phyloP scores from a whole-genome alignment of 2,329 filamentous ascomycete genomes.

The Coniochaeta sp. region DNA sequence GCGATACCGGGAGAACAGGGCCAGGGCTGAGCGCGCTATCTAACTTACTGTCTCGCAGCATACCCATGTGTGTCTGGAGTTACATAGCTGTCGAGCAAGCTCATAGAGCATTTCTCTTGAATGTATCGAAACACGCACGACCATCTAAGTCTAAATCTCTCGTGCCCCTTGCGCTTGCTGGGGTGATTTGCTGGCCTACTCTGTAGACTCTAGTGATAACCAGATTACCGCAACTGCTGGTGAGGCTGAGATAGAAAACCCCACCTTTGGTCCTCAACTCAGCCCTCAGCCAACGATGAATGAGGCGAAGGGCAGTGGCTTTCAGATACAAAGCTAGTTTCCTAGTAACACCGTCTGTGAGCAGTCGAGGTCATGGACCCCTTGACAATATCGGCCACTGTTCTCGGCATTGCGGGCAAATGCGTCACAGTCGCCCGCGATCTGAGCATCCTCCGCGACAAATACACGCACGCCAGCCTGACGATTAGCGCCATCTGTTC shows the following conservation, averaged over 20 bases:
- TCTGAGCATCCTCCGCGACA: not conserved
- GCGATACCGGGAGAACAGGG: slow-evolving; percentile 57
- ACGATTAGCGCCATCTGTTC: not conserved
- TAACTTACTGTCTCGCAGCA: not conserved
- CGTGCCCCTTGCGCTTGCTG: not conserved
- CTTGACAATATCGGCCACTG: not conserved
- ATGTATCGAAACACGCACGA: not conserved
- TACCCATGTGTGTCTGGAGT: not conserved
- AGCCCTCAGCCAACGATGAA: not conserved
- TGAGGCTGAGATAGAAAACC: not conserved
- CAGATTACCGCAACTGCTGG: not conserved
- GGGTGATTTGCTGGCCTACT: not conserved
- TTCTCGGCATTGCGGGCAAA: not conserved
- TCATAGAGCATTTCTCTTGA: not conserved
- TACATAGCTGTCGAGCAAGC: not conserved
- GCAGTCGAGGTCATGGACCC: not conserved
- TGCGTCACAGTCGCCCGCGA: not conserved
- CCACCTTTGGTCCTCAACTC: not conserved
- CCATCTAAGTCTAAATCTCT: not conserved
- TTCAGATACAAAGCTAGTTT: no score
- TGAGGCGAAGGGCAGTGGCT: not conserved
- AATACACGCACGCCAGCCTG: not conserved
- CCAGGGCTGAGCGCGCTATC: slow-evolving; percentile 37
- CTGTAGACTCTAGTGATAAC: not conserved
- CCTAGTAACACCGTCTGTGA: not conserved